phyloP scores from a whole-genome alignment of 768 basidiomycete species.

The Rhodotorula kratochvilovae region DNA sequence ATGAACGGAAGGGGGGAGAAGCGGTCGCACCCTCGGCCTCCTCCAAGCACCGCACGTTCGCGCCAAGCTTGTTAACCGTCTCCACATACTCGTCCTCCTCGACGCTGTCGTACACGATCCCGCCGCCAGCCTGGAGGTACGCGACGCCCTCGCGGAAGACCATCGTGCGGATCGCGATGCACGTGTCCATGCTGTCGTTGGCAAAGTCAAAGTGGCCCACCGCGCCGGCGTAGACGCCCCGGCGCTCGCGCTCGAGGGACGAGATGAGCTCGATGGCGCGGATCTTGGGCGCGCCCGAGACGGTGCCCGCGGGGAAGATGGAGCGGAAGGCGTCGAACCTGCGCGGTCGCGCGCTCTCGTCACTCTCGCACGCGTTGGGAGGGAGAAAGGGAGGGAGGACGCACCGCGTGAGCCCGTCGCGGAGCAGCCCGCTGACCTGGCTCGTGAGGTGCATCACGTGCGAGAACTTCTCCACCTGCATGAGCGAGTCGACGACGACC shows the following conservation, averaged over 20 bases:
- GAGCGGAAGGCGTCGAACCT: constrained; percentile 98
- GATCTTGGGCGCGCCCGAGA: constrained; percentile 97
- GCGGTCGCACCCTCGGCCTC: constrained; percentile 69
- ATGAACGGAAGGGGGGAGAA: not conserved
- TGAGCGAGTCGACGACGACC: constrained; percentile 91
- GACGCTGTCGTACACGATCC: constrained; percentile 92
- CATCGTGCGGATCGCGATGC: constrained; percentile 98
- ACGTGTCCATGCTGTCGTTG: constrained; percentile 76
- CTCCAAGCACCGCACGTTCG: constrained; percentile 78
- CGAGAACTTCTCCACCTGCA: constrained; percentile 89
- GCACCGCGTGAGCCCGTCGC: constrained; percentile 77
- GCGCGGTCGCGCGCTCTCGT: not conserved
- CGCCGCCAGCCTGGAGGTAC: constrained; percentile 90
- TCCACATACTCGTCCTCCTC: constrained; percentile 97
- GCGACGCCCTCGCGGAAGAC: constrained; percentile 84
- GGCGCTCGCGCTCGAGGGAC: constrained; percentile 75
- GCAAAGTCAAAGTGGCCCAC: constrained; percentile 98
- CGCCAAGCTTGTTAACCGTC: constrained; percentile 87
- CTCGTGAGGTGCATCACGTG: constrained; percentile 97
- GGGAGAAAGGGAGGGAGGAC: constrained; percentile 20
- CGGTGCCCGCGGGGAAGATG: constrained; percentile 97
- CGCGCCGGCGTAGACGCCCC: constrained; percentile 93
- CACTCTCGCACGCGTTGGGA: not conserved
- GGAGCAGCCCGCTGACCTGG: constrained; percentile 79
- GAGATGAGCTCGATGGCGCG: constrained; percentile 92